Evolutionary conservation across 352 stramenopile genomes (phyloP).

Genomic region (Pythium diclinum): DNA sequence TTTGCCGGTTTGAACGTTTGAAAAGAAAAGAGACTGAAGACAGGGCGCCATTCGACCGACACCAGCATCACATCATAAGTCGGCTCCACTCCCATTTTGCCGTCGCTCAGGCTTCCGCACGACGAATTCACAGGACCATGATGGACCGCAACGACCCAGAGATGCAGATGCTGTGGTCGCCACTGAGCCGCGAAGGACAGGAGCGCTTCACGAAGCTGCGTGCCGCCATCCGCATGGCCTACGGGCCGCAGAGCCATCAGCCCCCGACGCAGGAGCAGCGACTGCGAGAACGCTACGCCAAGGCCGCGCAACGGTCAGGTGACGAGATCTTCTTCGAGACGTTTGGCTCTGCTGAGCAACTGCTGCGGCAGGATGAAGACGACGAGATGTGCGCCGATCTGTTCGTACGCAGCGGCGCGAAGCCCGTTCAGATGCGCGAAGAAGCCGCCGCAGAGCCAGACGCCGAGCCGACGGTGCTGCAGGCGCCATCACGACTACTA

Average conservation of each 20-base stretch:
- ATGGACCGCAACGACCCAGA: slow-evolving; percentile 22
- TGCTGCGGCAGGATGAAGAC: slow-evolving; percentile 30
- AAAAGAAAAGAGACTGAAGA: slow-evolving; percentile 19
- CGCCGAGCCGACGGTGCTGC: slow-evolving; percentile 3
- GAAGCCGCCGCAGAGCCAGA: slow-evolving; percentile 6
- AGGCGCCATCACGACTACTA: slow-evolving; percentile 4
- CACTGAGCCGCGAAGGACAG: slow-evolving; percentile 26
- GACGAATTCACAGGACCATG: neutral
- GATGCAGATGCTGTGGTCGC: slow-evolving; percentile 28
- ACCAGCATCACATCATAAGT: neutral
- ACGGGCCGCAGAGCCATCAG: slow-evolving; percentile 1
- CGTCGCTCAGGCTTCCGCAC: neutral
- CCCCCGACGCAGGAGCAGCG: slow-evolving; percentile 4
- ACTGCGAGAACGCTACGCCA: slow-evolving; percentile 49
- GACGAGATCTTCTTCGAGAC: slow-evolving; percentile 69
- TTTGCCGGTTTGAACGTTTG: slow-evolving; percentile 27
- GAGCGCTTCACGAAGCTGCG: slow-evolving; percentile 20
- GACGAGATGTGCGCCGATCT: slow-evolving; percentile 19
- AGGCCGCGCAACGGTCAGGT: slow-evolving; percentile 38
- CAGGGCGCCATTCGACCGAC: neutral
- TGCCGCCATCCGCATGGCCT: slow-evolving; percentile 15
- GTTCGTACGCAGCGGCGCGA: slow-evolving; percentile 13
- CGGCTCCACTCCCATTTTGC: neutral
- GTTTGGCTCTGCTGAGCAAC: slow-evolving; percentile 53
- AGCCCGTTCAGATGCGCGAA: slow-evolving; percentile 2